Base-by-base conservation (phyloP, 768 basidiomycete species). In the Phanerodontia chrysosporium region DNA sequence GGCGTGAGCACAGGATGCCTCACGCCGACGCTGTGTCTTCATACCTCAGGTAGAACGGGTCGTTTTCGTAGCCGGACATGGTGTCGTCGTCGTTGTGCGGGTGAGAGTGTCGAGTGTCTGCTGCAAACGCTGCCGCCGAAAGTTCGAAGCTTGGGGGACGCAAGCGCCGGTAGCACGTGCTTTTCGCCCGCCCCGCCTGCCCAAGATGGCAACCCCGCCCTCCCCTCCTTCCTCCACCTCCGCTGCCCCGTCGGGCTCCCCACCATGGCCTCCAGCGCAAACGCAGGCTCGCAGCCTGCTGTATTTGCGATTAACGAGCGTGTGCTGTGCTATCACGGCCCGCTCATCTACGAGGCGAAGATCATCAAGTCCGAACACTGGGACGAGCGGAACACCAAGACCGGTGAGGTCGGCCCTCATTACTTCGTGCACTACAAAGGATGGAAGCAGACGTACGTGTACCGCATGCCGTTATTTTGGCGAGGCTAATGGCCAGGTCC, bases 401-500 rank as follows among this genome's bases (percentile, higher is more conserved):
- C 82, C 5, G 83, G 85, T 6, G 70, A 73, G 10, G 72, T 81
- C 2, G 96, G 95, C 6, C 83, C 85, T 3, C 92, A 96, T 66
- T 98, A 92, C 74, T 87, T 90, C 61, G 95, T 99, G 39, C 97
- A 99, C 72, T 99, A 99, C 80, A 97, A 98, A 73, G 97, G 97
- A 9, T 99, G 97, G 97, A 99, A 98, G 72, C 90, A 93, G 72
- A 95, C 92, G 93, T 95, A 70, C 64, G 84, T 76, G 22, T 10
- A 25, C 30, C 30, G 52, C 48, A 35, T n/a, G 14, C n/a, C n/a
- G n/a, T n/a, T n/a, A n/a, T n/a, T n/a, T n/a, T n/a, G n/a, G n/a
- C n/a, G n/a, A n/a, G n/a, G n/a, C n/a, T n/a, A n/a, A n/a, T n/a
- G n/a, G n/a, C n/a, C n/a, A n/a, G n/a, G n/a, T n/a, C n/a, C n/a